Evolutionary conservation across 2,329 filamentous ascomycete species (phyloP), one percentile per base, ranked within the genome.

Genomic region (Lachnellula willkommii): DNA sequence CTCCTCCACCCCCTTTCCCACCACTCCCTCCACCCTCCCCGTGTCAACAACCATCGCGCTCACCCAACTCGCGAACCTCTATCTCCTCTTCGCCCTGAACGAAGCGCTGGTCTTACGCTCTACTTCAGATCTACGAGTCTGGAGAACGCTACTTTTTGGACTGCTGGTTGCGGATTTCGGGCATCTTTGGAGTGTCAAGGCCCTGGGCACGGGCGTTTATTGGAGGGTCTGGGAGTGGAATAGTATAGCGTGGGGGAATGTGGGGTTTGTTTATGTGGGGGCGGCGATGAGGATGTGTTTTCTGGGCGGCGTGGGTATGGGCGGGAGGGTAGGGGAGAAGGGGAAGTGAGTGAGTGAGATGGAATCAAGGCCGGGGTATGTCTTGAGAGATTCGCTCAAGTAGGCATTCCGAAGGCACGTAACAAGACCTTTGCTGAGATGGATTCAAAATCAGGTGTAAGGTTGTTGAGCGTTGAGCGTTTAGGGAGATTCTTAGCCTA

Each of bases 21-120:
- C 12, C 5, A 15, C 3, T n/a, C 20, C 28, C 28, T 32, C n/a
- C 5, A 20, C 22, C 20, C n/a, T 47, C 24, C 82, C 87, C 1
- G 72, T 79, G 37, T 79, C 78, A 42, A 87, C 86, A 1, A 79
- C 81, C 9, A 82, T 91, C 56, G 83, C 83, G 42, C 76, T 92
- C 65, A 83, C 84, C 17, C 89, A 93, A 73, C 79, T 93, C 35
- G 87, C 86, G 45, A 92, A 90, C 71, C 76, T 92, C 60, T 93
- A 92, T 73, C 71, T 92, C 40, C 80, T 89, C 56, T 89, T 92
- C 70, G 83, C 87, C 54, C 72, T 93, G 66, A 90, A 88, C 73
- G 88, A 94, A 73, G 87, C 87, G 2, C 72, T 90, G 24, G 84
- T 93, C 12, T 77, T 93, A 61, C 84, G 89, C 43, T 77, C 81